phyloP scores from a whole-genome alignment of 495 filamentous ascomycete genomes.

The Cercophora newfieldiana region DNA sequence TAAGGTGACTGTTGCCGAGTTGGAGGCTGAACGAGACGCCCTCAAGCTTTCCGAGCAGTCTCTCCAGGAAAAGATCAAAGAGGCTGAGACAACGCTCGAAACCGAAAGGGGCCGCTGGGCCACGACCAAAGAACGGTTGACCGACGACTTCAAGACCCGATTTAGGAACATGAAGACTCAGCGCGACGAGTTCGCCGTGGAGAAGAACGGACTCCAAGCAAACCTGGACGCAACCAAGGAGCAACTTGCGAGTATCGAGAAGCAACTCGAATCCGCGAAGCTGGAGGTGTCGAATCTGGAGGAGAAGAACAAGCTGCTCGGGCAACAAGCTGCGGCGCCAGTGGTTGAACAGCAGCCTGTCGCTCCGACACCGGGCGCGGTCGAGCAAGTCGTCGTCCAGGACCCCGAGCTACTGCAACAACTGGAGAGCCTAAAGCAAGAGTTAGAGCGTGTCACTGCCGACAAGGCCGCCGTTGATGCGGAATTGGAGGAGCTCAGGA shows the following conservation, averaged over 20 bases:
- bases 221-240: constrained; percentile 35
- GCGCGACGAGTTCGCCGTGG: constrained; percentile 42
- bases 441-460: constrained; percentile 44
- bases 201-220: constrained; percentile 40
- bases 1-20: constrained; percentile 60
- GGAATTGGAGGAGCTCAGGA: constrained; percentile 48
- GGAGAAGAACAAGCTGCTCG: constrained; percentile 36
- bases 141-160: constrained; percentile 49
- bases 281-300: constrained; percentile 39
- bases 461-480: constrained; percentile 42
- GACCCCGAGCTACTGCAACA: constrained; percentile 70
- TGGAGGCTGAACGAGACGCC: constrained; percentile 73
- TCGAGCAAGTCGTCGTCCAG: constrained; percentile 7
- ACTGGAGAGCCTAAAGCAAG: constrained; percentile 43
- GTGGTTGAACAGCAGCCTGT: constrained; percentile 8
- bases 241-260: constrained; percentile 36
- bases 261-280: constrained; percentile 39
- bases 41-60: constrained; percentile 57
- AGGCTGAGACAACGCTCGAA: constrained; percentile 43
- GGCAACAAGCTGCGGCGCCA: constrained; percentile 25
- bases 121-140: constrained; percentile 39
- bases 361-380: constrained; percentile 12
- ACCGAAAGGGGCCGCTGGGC: constrained; percentile 49
- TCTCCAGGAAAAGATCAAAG: constrained; percentile 57
- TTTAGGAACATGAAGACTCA: constrained; percentile 42